These are phyloP conservation scores for Blastobotrys apis DNA, from an alignment of 1,139 yeast genomes.

Conservation along the genomic window DNA sequence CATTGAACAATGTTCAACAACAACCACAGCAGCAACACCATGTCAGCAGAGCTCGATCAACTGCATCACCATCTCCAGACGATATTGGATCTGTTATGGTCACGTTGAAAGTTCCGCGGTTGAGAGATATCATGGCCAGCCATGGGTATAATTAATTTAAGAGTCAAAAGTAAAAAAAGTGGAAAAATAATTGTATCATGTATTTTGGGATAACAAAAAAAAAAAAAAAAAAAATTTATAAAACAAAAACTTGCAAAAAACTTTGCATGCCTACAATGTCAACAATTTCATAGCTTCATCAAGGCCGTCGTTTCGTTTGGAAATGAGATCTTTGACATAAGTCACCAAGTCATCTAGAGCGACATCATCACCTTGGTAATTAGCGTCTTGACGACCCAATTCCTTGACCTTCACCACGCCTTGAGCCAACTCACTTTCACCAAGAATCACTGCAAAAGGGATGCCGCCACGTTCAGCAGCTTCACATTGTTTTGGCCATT, in stretches of 20 bases:
- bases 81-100: slow-evolving; percentile 8
- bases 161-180: too few relatives aligned
- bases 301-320: slow-evolving; percentile 22
- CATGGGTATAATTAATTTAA: background rate
- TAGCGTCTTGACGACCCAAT: slow-evolving; percentile 82
- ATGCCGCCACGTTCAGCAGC: slow-evolving; percentile 96
- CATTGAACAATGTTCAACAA: background rate
- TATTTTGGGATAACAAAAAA: too few relatives aligned
- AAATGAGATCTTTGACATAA: slow-evolving; percentile 53
- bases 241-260: too few relatives aligned
- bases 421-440: slow-evolving; percentile 83
- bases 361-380: slow-evolving; percentile 82
- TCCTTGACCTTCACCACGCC: slow-evolving; percentile 82
- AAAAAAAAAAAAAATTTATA: too few relatives aligned
- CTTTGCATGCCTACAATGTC: too few relatives aligned
- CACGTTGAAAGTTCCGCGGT: slow-evolving; percentile 1
- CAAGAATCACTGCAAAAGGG: slow-evolving; percentile 83
- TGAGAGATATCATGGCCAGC: slow-evolving; percentile 2
- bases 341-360: slow-evolving; percentile 54
- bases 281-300: slow-evolving; percentile 26
- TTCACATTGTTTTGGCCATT: slow-evolving; percentile 92
- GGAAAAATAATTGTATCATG: background rate
- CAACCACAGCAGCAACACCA: slow-evolving; percentile 11
- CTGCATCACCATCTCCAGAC: slow-evolving; percentile 9
- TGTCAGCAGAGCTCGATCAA: background rate